Base-by-base conservation (phyloP, 164 flowering plant genomes). In the Sextonia rubra region DNA sequence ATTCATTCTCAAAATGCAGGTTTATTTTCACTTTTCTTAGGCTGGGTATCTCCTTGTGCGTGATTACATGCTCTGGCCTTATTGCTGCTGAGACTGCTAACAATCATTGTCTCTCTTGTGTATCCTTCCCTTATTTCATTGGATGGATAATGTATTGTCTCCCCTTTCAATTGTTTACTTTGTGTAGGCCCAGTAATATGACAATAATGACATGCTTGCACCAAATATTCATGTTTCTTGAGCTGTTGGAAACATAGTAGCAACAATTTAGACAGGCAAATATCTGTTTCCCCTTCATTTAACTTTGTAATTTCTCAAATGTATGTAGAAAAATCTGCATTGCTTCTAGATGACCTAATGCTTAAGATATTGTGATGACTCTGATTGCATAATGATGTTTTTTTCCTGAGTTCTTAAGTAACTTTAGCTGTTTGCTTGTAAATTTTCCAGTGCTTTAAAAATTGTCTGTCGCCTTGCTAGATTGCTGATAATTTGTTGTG, bases 51-150 rank as follows among this genome's bases (percentile, higher is more conserved):
- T 61, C 70, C 70, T 80, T 90, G 76, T 89, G 91, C 63, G 79
- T 87, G 48, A 81, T 90, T 62, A 85, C 97, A 62, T 88, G 91
- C 84, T 83, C 86, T 11, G 98, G 98, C 62, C 95, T 91, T 83
- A 76, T 90, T 79, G 98, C 96, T 73, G 98, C 94, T 2, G 97
- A 88, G 77, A 89, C 95, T 80, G 87, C 83, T 24, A 88, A 89
- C 76, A 90, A 94, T 22, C 84, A 88, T 70, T 91, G 97, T 84
- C 89, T 93, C 52, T 90, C 79, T 76, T 68, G 86, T 74, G 97
- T 93, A 91, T 89, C 90, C 91, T 89, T 83, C 5, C 56, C 69
- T 68, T n/a, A 66, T 47, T 24, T 62, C 25, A 56, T 61, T 55
- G 11, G 48, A 26, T 69, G 27, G 18, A 12, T 8, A 68, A 68